Evolutionary conservation across 306 rosid genomes (phyloP).

Genomic region (Quercus aquifolioides): DNA sequence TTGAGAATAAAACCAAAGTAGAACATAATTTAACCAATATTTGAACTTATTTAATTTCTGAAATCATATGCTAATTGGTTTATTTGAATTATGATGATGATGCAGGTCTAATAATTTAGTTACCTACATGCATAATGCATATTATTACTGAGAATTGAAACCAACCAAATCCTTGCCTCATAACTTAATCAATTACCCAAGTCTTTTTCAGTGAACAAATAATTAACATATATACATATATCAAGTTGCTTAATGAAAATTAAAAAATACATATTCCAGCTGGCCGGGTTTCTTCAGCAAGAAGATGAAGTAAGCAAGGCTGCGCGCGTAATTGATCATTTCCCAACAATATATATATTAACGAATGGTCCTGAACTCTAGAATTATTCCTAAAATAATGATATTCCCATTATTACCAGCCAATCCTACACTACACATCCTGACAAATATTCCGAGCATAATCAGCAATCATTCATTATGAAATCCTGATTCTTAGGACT

Average conservation of each 20-base stretch:
- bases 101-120: background rate
- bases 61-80: background rate
- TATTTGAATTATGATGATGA: background rate
- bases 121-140: background rate
- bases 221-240: background rate
- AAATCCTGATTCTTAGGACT: background rate
- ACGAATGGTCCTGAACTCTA: background rate
- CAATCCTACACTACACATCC: too few species aligned
- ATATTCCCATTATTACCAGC: too few species aligned
- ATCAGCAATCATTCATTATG: too few species aligned
- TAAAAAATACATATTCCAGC: background rate
- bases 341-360: background rate
- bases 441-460: too few species aligned
- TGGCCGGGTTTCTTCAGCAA: background rate
- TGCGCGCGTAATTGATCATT: background rate
- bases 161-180: too few species aligned
- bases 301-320: too few species aligned
- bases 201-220: background rate
- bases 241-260: background rate
- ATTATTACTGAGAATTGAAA: too few species aligned
- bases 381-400: background rate
- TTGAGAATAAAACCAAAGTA: background rate
- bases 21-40: background rate
- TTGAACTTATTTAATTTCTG: background rate
- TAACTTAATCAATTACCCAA: background rate